These are phyloP conservation scores for Noccaea bulbosa DNA, from an alignment of 345 rosid species.

Conservation along the genomic window DNA sequence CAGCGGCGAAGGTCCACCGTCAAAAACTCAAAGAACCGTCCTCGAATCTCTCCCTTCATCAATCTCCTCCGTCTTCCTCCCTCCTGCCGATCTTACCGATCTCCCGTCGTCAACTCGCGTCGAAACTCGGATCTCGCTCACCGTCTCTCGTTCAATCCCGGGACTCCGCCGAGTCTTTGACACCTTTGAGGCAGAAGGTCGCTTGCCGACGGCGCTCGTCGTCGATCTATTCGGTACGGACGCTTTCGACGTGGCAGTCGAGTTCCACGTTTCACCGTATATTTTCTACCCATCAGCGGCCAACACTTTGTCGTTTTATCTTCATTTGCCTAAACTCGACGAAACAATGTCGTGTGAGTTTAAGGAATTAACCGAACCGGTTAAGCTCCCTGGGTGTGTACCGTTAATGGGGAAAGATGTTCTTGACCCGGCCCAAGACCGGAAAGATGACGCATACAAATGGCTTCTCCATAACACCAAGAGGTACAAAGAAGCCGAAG, in stretches of 20 bases:
- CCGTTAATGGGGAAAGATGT: slow-evolving; percentile 56
- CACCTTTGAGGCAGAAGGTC: slow-evolving; percentile 38
- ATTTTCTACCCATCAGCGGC: slow-evolving; percentile 62
- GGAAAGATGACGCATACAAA: slow-evolving; percentile 63
- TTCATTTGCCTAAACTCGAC: slow-evolving; percentile 59
- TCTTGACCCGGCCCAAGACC: slow-evolving; percentile 63
- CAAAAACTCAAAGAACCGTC: slow-evolving; percentile 51
- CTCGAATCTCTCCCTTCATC: slow-evolving; percentile 58
- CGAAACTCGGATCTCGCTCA: slow-evolving; percentile 60
- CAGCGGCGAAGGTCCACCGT: slow-evolving; percentile 56
- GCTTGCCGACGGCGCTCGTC: slow-evolving; percentile 49
- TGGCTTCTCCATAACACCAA: slow-evolving; percentile 60
- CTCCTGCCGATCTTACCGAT: slow-evolving; percentile 55
- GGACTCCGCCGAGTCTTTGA: slow-evolving; percentile 48
- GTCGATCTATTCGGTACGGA: slow-evolving; percentile 77
- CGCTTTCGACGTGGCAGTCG: slow-evolving; percentile 63
- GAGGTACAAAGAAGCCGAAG: slow-evolving; percentile 57
- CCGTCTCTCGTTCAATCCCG: slow-evolving; percentile 57
- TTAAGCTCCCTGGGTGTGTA: slow-evolving; percentile 64
- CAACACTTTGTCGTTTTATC: slow-evolving; percentile 52
- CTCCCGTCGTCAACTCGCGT: slow-evolving; percentile 37
- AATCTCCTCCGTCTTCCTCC: slow-evolving; percentile 54
- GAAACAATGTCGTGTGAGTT: slow-evolving; percentile 58
- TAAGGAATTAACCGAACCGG: slow-evolving; percentile 59
- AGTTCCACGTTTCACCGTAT: slow-evolving; percentile 54